These are phyloP conservation scores for Xanthoceras sorbifolium DNA, from an alignment of 345 rosid species.

Conservation along the genomic window DNA sequence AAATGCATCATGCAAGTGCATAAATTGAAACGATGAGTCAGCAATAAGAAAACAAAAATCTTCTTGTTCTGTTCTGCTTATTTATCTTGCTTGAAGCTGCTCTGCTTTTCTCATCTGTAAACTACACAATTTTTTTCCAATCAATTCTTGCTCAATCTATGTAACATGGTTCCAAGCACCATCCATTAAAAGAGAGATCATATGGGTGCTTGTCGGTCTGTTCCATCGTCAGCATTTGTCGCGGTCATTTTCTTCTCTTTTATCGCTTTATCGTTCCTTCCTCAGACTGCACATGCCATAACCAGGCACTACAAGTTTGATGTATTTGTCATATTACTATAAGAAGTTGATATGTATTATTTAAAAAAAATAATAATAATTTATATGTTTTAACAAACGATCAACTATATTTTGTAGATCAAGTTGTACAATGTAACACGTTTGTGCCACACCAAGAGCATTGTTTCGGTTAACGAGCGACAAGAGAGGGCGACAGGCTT, in stretches of 20 bases:
- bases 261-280: slow-evolving; percentile 24
- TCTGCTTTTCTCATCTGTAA: too few relatives aligned
- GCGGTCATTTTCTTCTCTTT: slow-evolving; percentile 20
- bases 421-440: slow-evolving; percentile 3
- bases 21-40: too few relatives aligned
- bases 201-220: not conserved
- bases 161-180: too few relatives aligned
- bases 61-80: too few relatives aligned
- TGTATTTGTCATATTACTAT: slow-evolving; percentile 35
- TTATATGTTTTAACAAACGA: too few relatives aligned
- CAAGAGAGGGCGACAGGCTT: slow-evolving; percentile 70
- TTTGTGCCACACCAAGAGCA: slow-evolving; percentile 54
- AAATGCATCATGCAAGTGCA: too few relatives aligned
- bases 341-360: too few relatives aligned
- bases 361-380: too few relatives aligned
- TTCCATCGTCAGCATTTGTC: not conserved
- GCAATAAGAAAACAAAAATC: too few relatives aligned
- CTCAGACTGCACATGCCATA: slow-evolving; percentile 42
- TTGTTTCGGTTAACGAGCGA: slow-evolving; percentile 56
- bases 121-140: too few relatives aligned
- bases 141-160: not conserved
- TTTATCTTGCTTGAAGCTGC: not conserved
- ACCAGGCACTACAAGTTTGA: slow-evolving; percentile 78
- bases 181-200: slow-evolving; percentile 16
- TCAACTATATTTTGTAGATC: not conserved